phyloP scores from a whole-genome alignment of 331 rosid species.

The Spiraea crenata region DNA sequence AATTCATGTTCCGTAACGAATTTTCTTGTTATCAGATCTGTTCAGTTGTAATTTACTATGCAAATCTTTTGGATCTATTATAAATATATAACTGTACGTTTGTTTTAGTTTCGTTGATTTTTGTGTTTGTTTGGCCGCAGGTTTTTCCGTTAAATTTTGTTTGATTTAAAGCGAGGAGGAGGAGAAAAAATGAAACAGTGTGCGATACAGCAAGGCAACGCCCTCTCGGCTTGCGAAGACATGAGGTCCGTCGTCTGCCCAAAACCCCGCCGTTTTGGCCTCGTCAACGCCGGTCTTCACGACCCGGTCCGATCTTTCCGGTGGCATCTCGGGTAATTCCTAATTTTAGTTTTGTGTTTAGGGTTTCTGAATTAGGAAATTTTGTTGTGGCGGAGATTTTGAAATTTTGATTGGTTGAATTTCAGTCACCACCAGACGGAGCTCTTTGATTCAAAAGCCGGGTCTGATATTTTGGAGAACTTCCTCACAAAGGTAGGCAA shows the following conservation, averaged over 20 bases:
- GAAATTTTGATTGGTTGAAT: neutral
- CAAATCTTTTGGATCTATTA: neutral
- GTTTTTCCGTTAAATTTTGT: constrained; percentile 24
- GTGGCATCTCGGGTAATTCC: constrained; percentile 56
- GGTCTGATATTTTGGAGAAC: constrained; percentile 58
- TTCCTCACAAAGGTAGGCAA: constrained; percentile 61
- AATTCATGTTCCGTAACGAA: neutral
- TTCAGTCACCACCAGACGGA: constrained; percentile 65
- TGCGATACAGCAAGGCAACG: constrained; percentile 60
- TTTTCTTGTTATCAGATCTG: constrained; percentile 9
- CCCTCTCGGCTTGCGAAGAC: constrained; percentile 57
- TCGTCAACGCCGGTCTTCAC: constrained; percentile 44
- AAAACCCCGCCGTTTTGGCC: constrained; percentile 80
- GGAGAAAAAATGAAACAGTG: constrained; percentile 58
- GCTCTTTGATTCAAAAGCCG: constrained; percentile 51
- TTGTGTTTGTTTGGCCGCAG: constrained; percentile 31
- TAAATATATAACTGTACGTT: neutral
- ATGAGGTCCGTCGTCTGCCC: constrained; percentile 66
- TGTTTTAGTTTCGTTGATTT: neutral
- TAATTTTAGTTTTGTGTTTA: neutral
- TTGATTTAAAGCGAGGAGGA: neutral
- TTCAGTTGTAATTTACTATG: neutral
- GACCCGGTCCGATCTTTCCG: constrained; percentile 54
- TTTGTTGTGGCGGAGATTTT: neutral
- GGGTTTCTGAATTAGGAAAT: neutral